Percentiles rank a stretch among this genome's conserved stretches.
Evolutionary conservation across 345 rosid genomes (phyloP).

Genomic region (Carallia brachiata): DNA sequence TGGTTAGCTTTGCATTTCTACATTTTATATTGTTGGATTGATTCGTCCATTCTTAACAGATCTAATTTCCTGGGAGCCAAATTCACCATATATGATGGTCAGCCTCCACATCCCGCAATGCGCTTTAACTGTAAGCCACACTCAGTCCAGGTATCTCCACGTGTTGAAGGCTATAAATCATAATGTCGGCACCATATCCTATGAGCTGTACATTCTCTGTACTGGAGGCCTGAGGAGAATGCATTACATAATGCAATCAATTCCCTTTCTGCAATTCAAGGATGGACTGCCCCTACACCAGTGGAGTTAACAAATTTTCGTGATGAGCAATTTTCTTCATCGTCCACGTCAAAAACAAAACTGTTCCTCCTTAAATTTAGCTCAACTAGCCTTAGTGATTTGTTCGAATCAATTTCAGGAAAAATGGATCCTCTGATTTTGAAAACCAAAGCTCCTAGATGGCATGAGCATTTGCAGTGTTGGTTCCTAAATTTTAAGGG

Average conservation of each 20-base stretch:
- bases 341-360: constrained; percentile 35
- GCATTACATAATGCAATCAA: constrained; percentile 64
- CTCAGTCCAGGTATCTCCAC: constrained; percentile 44
- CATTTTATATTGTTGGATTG: constrained; percentile 10
- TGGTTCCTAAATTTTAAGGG: constrained; percentile 95
- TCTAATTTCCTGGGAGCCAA: constrained; percentile 92
- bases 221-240: constrained; percentile 91
- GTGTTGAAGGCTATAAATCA: constrained; percentile 6
- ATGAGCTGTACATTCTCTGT: constrained; percentile 76
- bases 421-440: constrained; percentile 48
- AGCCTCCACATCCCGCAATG: constrained; percentile 41
- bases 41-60: constrained; percentile 41
- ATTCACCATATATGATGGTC: constrained; percentile 67
- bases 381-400: constrained; percentile 32
- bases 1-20: constrained; percentile 6
- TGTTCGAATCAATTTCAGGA: constrained; percentile 8
- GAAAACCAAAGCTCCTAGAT: constrained; percentile 89
- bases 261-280: constrained; percentile 64
- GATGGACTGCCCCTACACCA: constrained; percentile 53
- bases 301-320: constrained; percentile 31
- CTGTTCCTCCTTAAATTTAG: constrained; percentile 34
- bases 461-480: constrained; percentile 95
- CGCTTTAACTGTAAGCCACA: constrained; percentile 28
- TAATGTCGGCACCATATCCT: constrained; percentile 52
- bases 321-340: constrained; percentile 21